Evolutionary conservation across 768 basidiomycete species (phyloP).

Genomic region (Erythrobasidium yunnanense): DNA sequence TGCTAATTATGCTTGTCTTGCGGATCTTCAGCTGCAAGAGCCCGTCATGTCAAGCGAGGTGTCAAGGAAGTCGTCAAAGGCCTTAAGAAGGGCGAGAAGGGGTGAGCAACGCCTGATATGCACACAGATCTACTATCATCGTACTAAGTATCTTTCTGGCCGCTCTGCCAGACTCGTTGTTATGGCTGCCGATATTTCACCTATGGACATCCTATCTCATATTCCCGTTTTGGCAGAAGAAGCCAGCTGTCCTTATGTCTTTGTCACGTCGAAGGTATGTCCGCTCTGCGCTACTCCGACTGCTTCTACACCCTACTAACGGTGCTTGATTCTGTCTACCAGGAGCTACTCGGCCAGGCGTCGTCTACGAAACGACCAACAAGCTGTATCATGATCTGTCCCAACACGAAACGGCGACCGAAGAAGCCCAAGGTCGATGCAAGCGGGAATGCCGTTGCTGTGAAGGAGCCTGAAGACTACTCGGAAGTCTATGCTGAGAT

Average conservation of each 20-base stretch:
- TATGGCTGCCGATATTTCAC: constrained; percentile 92
- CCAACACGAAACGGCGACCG: constrained; percentile 12
- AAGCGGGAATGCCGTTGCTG: neutral
- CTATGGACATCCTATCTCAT: constrained; percentile 96
- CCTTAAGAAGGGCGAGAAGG: constrained; percentile 92
- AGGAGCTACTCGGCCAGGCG: constrained; percentile 83
- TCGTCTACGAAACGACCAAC: constrained; percentile 97
- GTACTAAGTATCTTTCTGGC: neutral
- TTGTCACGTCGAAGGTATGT: constrained; percentile 61
- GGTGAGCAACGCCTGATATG: constrained; percentile 48
- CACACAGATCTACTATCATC: neutral
- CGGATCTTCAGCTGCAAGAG: constrained; percentile 63
- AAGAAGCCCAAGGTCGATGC: constrained; percentile 11
- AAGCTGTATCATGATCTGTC: constrained; percentile 77
- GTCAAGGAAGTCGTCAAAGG: constrained; percentile 99
- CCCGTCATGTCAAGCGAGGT: constrained; percentile 87
- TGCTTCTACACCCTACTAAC: no score
- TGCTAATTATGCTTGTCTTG: neutral
- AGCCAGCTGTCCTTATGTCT: constrained; percentile 77
- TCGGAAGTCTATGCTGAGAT: constrained; percentile 2
- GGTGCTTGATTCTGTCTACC: no score
- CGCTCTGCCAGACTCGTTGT: constrained; percentile 57
- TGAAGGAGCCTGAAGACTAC: constrained; percentile 26
- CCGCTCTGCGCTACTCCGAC: no score
- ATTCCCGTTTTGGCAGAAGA: constrained; percentile 90